phyloP scores from a whole-genome alignment of 805 yeast species.

The Candida tallmaniae region DNA sequence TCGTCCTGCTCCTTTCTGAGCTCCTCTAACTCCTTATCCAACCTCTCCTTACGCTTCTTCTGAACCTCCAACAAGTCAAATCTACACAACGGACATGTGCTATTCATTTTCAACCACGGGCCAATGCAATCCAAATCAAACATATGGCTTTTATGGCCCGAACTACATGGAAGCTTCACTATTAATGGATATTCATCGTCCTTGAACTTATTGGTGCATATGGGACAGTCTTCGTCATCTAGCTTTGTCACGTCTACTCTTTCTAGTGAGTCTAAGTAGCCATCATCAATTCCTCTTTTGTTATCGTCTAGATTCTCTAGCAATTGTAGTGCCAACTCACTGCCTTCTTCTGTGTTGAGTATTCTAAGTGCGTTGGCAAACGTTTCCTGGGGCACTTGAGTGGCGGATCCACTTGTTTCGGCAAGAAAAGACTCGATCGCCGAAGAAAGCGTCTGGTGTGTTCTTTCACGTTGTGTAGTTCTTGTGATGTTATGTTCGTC shows the following conservation, averaged over 20 bases:
- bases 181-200: slow-evolving; percentile 77
- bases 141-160: slow-evolving; percentile 43
- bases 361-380: slow-evolving; percentile 28
- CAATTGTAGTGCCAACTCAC: slow-evolving; percentile 24
- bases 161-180: slow-evolving; percentile 65
- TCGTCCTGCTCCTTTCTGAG: slow-evolving; percentile 46
- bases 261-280: slow-evolving; percentile 71
- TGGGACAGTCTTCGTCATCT: slow-evolving; percentile 69
- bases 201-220: slow-evolving; percentile 69
- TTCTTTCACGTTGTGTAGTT: slow-evolving; percentile 19
- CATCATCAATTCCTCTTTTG: slow-evolving; percentile 57
- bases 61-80: slow-evolving; percentile 52
- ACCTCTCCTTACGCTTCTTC: slow-evolving; percentile 22
- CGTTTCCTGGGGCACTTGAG: slow-evolving; percentile 14
- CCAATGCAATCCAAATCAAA: slow-evolving; percentile 89
- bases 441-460: slow-evolving; percentile 21
- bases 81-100: slow-evolving; percentile 85
- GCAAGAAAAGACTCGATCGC: slow-evolving; percentile 34
- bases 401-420: slow-evolving; percentile 5
- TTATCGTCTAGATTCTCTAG: slow-evolving; percentile 17
- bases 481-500: slow-evolving; percentile 35
- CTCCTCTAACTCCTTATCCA: slow-evolving; percentile 30
- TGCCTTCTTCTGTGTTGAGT: slow-evolving; percentile 27
- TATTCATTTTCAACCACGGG: slow-evolving; percentile 76
- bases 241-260: slow-evolving; percentile 43